A percentile compares a stretch with the other conserved stretches of the same genome.
phyloP scores from a whole-genome alignment of 805 yeast species.

The Spathaspora sp. region DNA sequence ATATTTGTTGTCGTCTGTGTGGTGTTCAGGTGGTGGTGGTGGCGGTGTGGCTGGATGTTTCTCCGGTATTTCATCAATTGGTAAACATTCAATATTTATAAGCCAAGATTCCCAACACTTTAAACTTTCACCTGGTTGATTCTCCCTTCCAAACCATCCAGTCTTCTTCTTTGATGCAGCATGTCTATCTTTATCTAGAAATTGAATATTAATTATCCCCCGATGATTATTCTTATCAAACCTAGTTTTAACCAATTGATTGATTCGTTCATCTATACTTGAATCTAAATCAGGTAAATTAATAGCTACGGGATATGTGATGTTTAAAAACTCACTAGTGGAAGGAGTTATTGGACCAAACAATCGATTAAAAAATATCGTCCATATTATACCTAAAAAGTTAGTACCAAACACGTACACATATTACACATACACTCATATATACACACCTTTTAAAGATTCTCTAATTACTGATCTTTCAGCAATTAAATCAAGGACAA shows the following conservation, averaged over 20 bases:
- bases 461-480: slow-evolving; percentile 55
- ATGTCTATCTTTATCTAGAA: slow-evolving; percentile 25
- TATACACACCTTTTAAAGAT: slow-evolving; percentile 46
- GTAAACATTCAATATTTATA: slow-evolving; percentile 45
- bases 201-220: slow-evolving; percentile 35
- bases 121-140: neutral
- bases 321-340: slow-evolving; percentile 51
- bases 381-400: slow-evolving; percentile 51
- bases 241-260: slow-evolving; percentile 22
- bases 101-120: slow-evolving; percentile 72
- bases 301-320: slow-evolving; percentile 54
- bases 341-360: slow-evolving; percentile 62
- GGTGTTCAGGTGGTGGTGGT: neutral
- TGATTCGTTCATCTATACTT: slow-evolving; percentile 33
- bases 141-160: slow-evolving; percentile 50
- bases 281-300: slow-evolving; percentile 48
- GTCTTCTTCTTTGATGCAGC: slow-evolving; percentile 31
- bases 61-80: slow-evolving; percentile 16
- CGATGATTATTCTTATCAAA: slow-evolving; percentile 4
- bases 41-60: neutral
- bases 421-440: neutral
- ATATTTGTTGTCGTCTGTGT: neutral
- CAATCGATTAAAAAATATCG: slow-evolving; percentile 65
- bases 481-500: slow-evolving; percentile 42
- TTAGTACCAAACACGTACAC: slow-evolving; percentile 7